These are phyloP conservation scores for Candida takata DNA, from an alignment of 805 yeast genomes.

Conservation along the genomic window DNA sequence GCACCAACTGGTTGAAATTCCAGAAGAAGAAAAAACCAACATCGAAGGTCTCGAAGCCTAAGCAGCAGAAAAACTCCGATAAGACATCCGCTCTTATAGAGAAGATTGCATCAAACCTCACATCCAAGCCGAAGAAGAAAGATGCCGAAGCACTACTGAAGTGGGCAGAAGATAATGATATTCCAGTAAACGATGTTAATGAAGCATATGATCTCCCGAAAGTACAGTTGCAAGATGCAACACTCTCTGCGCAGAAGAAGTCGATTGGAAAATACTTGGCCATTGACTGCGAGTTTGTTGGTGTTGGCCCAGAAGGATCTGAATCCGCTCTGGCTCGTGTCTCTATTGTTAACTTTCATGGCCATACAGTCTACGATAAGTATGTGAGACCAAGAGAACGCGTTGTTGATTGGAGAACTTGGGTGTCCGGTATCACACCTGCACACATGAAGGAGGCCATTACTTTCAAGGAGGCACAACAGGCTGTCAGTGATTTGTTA, in stretches of 20 bases:
- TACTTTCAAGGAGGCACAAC: constrained; percentile 59
- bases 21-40: constrained; percentile 7
- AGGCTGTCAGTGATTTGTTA: constrained; percentile 43
- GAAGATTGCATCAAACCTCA: constrained; percentile 13
- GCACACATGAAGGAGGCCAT: constrained; percentile 62
- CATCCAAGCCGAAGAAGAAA: constrained; percentile 11
- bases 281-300: constrained; percentile 93
- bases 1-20: constrained; percentile 19
- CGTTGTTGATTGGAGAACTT: constrained; percentile 88
- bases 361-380: constrained; percentile 61
- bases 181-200: constrained; percentile 18
- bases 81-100: constrained; percentile 10
- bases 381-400: constrained; percentile 69
- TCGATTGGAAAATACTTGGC: constrained; percentile 70
- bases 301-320: constrained; percentile 69
- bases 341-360: constrained; percentile 78
- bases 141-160: constrained; percentile 5
- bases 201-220: constrained; percentile 18
- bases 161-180: constrained; percentile 25
- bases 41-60: constrained; percentile 4
- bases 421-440: constrained; percentile 84
- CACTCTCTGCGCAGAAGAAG: constrained; percentile 26
- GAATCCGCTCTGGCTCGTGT: constrained; percentile 78
- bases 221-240: constrained; percentile 3
- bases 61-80: constrained; percentile 7